Evolutionary conservation across 352 stramenopile genomes (phyloP).

Genomic region (Pythium periplocum): DNA sequence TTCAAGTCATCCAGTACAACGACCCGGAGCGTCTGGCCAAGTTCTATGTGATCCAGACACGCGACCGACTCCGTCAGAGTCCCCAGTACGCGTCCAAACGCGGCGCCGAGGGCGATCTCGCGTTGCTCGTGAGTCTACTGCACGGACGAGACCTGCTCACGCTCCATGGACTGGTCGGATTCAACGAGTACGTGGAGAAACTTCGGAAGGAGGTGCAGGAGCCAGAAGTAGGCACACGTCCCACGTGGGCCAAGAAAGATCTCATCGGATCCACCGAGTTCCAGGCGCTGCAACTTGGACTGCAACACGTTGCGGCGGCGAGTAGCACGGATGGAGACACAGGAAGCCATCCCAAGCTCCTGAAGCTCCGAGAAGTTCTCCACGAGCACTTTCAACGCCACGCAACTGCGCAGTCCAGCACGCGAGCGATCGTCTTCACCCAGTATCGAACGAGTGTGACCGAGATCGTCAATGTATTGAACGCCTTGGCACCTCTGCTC

Average conservation of each 20-base stretch:
- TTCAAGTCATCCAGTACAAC: constrained; percentile 58
- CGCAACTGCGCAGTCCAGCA: constrained; percentile 62
- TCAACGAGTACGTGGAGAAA: constrained; percentile 58
- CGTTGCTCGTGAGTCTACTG: constrained; percentile 63
- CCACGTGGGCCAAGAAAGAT: constrained; percentile 80
- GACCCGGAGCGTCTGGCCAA: constrained; percentile 72
- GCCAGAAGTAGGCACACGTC: constrained; percentile 29
- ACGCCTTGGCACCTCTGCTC: constrained; percentile 63
- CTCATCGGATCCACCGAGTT: constrained; percentile 73
- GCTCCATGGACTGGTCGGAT: constrained; percentile 67
- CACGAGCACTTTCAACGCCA: constrained; percentile 86
- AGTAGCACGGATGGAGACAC: constrained; percentile 12
- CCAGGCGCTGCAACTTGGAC: constrained; percentile 41
- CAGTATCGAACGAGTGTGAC: constrained; percentile 93
- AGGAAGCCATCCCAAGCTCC: constrained; percentile 67
- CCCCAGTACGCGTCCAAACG: constrained; percentile 57
- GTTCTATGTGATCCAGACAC: constrained; percentile 78
- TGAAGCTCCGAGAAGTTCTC: constrained; percentile 90
- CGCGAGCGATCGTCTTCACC: constrained; percentile 97
- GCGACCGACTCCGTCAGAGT: constrained; percentile 68
- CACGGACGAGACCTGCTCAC: constrained; percentile 78
- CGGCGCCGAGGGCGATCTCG: constrained; percentile 71
- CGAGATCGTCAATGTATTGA: constrained; percentile 89
- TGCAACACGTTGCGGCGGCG: constrained; percentile 23
- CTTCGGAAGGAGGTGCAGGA: constrained; percentile 35